Base-by-base conservation (phyloP, 768 basidiomycete species). In the Lepiota venenata region DNA sequence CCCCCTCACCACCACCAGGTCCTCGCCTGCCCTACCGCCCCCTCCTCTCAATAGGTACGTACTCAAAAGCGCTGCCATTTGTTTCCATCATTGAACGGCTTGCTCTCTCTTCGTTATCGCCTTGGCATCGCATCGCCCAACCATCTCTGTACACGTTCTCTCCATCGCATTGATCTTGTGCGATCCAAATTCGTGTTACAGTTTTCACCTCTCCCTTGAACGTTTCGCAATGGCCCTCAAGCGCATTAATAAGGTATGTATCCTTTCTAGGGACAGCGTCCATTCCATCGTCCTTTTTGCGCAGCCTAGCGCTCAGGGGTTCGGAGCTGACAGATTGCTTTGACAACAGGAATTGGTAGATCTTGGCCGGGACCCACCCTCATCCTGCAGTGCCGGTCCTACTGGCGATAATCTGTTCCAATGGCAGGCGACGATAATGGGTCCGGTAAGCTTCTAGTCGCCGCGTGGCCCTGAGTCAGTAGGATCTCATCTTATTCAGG, bases 341-440 rank as follows among this genome's bases (percentile, higher is more conserved):
- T 58, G 55, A 56, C 53, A 65, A 44, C 65, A 99, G 97, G 97
- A 99, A 86, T 84, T 98, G 81, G 81, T 91, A 72, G 97, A 99
- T 80, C 95, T 99, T 72, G 95, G 95, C 51, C 94, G 95, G 68
- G 97, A 99, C 80, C 97, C 97, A 71, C 97, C 97, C 63, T 94
- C 95, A 50, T 98, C 97, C 54, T 99, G 97, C 87, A 95, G 93
- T 65, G 97, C 97, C 64, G 97, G 97, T 50, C 97, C 97, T 41
- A 93, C 89, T 57, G 93, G 93, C 50, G 95, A 98, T 69, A 95
- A 98, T 75, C 87, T 98, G 86, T 99, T 98, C 80, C 87, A 93
- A 70, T 98, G 95, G 96, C 94, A 98, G 71, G 96, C 96, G 57
- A 98, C 96, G 61, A 98, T 98, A 71, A 98, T 98, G 96, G 96